Base-by-base conservation (phyloP, 148 eudicot species). In the Dysphania ambrosioides region DNA sequence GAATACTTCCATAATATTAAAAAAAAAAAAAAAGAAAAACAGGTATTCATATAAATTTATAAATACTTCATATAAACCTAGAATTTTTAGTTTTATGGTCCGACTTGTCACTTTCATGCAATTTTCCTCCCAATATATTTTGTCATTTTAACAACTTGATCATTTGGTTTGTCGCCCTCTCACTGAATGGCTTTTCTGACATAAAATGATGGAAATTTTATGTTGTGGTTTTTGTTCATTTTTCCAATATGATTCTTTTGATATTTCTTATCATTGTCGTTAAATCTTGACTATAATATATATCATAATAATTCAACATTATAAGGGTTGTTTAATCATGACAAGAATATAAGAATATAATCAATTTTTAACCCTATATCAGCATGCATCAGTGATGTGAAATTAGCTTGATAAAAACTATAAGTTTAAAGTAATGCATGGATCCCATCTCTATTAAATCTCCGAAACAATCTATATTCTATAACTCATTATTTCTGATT, bases 51-150 rank as follows among this genome's bases (percentile, higher is more conserved):
- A n/a, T n/a, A n/a, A n/a, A n/a, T n/a, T n/a, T n/a, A n/a, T n/a
- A n/a, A n/a, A n/a, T n/a, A n/a, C n/a, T n/a, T n/a, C n/a, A n/a
- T n/a, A n/a, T n/a, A n/a, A n/a, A n/a, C n/a, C 4, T 6, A 0
- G 32, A 0, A 4, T 16, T 11, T 23, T 23, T 13, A n/a, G 5
- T 27, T 6, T 51, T 15, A 30, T 44, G 9, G 13, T 41, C 12
- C 21, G 68, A 11, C 30, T 47, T 69, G 73, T 76, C 68, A 41
- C n/a, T 76, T 76, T 76, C 73, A 68, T 67, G 32, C 55, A 67
- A 35, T 68, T 65, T 78, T 65, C 19, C 36, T 65, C 38, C 34
- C 34, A 38, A 63, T 55, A 23, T 72, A 49, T 47, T 23, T 67
- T 67, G 55, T 42, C 71, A 67, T 42, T 13, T 38, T 67, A 24